Evolutionary conservation across 2,329 filamentous ascomycete genomes (phyloP).

Genomic region (Beauveria sp.): DNA sequence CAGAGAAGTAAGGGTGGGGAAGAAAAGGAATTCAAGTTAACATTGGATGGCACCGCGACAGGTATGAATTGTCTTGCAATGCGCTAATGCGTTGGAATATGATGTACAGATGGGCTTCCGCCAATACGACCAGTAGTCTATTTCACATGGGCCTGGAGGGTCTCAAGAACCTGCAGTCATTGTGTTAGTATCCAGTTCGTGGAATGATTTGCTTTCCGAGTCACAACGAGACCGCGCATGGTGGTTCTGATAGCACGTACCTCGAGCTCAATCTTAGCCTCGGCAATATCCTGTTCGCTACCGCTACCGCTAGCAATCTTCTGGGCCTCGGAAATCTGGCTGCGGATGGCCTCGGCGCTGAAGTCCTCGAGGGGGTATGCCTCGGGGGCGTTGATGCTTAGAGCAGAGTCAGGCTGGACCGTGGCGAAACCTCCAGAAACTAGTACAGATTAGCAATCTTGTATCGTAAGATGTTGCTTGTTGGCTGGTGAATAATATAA

Average conservation of each 20-base stretch:
- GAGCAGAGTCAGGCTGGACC: slow-evolving; percentile 85
- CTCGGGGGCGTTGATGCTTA: slow-evolving; percentile 99
- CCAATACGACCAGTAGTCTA: slow-evolving; percentile 52
- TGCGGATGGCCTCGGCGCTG: slow-evolving; percentile 79
- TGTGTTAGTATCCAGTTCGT: slow-evolving; percentile 26
- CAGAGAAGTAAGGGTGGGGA: not conserved
- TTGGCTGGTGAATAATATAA: not conserved
- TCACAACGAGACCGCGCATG: not conserved
- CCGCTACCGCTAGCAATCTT: slow-evolving; percentile 87
- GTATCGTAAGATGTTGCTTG: not conserved
- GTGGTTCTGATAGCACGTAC: slow-evolving; percentile 39
- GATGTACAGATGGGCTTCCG: slow-evolving; percentile 36
- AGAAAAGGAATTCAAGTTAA: slow-evolving; percentile 12
- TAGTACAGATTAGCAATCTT: slow-evolving; percentile 29
- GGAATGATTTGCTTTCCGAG: not conserved
- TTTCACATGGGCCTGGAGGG: slow-evolving; percentile 73
- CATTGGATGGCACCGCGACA: slow-evolving; percentile 21
- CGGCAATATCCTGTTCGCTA: slow-evolving; percentile 94
- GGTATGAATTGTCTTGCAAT: slow-evolving; percentile 29
- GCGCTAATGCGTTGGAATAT: slow-evolving; percentile 29
- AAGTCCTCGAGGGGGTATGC: slow-evolving; percentile 89
- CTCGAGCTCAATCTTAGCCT: slow-evolving; percentile 99
- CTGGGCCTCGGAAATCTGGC: slow-evolving; percentile 89
- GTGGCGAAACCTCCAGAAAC: slow-evolving; percentile 96
- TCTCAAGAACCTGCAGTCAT: slow-evolving; percentile 64